Percentiles rank a stretch among this genome's conserved stretches.
Evolutionary conservation across 83 land plant species (phyloP).

Genomic region (Larix sibirica): DNA sequence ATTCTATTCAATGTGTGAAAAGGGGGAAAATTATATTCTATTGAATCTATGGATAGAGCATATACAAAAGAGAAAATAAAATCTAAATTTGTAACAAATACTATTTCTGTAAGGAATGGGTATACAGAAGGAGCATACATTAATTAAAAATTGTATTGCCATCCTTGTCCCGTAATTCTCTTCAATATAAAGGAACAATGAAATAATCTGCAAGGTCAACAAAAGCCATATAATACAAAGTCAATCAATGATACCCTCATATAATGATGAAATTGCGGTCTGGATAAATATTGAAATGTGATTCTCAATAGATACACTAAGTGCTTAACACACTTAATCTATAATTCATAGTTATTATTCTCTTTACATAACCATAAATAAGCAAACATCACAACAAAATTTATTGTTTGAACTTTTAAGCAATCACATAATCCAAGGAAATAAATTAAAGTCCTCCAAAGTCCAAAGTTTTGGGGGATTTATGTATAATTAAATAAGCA

Average conservation of each 20-base stretch:
- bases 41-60: not conserved
- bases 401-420: no score
- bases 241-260: not conserved
- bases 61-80: not conserved
- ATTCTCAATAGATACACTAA: slow-evolving; percentile 2
- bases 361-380: no score
- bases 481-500: no score
- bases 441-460: no score
- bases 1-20: not conserved
- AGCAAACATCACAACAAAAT: no score
- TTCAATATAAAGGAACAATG: slow-evolving; percentile 73
- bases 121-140: slow-evolving; percentile 36
- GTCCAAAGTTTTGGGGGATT: no score
- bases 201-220: slow-evolving; percentile 65
- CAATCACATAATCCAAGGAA: no score
- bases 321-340: slow-evolving; percentile 5
- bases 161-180: slow-evolving; percentile 56
- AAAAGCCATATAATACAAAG: not conserved
- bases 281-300: not conserved
- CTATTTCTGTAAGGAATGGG: not conserved
- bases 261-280: not conserved
- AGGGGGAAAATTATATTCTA: not conserved
- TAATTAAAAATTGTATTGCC: slow-evolving; percentile 82
- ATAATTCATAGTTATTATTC: no score
- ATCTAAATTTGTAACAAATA: not conserved